A percentile compares a stretch with the other conserved stretches of the same genome.
These are phyloP conservation scores for Talaromyces sp. DNA, from an alignment of 2,329 filamentous ascomycete species.

Conservation along the genomic window DNA sequence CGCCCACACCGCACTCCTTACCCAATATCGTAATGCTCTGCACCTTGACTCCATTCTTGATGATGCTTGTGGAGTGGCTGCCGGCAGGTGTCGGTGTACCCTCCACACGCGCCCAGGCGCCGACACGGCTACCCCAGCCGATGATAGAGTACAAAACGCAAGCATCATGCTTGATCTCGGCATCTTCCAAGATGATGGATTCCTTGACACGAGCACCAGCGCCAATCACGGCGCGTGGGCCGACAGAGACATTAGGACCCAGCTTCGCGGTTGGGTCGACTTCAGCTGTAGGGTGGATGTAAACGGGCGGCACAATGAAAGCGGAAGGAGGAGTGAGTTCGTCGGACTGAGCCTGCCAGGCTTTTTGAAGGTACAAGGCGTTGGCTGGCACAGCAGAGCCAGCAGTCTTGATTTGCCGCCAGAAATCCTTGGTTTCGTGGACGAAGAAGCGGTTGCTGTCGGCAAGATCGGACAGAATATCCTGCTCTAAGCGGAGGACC, in stretches of 20 bases:
- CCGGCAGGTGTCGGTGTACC: conserved; percentile 83
- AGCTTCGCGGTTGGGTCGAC: conserved; percentile 95
- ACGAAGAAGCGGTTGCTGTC: conserved; percentile 98
- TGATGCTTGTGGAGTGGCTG: conserved; percentile 87
- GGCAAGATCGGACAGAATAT: conserved; percentile 90
- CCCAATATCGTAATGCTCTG: conserved; percentile 97
- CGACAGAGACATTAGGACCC: conserved; percentile 93
- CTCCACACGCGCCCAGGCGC: conserved; percentile 97
- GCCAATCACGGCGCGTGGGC: conserved; percentile 79
- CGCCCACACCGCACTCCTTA: conserved; percentile 90
- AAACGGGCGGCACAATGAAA: conserved; percentile 87
- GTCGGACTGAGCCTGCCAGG: conserved; percentile 74
- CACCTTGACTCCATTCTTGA: conserved; percentile 98
- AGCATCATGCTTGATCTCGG: conserved; percentile 93
- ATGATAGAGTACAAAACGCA: conserved; percentile 95
- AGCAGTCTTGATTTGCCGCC: conserved; percentile 99
- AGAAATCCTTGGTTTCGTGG: conserved; percentile 98
- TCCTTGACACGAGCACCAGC: conserved; percentile 92
- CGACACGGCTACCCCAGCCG: conserved; percentile 92
- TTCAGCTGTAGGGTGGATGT: conserved; percentile 85
- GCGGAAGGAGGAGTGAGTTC: conserved; percentile 81
- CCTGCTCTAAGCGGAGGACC: conserved; percentile 92
- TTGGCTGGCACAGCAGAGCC: conserved; percentile 96
- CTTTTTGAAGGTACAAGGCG: conserved; percentile 92
- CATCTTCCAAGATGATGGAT: conserved; percentile 89